A percentile compares a stretch with the other conserved stretches of the same genome.
These are phyloP conservation scores for Tricladium varicosporioides DNA, from an alignment of 2,329 filamentous ascomycete species.

Conservation along the genomic window DNA sequence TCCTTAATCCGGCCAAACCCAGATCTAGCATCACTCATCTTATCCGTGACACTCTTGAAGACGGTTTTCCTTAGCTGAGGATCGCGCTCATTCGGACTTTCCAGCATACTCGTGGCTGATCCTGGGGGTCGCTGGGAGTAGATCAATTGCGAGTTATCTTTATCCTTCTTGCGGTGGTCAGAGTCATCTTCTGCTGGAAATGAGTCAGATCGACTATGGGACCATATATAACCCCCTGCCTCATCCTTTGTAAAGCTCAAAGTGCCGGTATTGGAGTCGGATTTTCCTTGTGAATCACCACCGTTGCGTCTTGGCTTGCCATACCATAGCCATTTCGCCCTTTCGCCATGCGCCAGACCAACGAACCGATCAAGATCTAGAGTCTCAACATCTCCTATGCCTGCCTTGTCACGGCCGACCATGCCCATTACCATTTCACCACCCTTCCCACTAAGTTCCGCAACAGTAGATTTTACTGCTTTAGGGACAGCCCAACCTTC, in stretches of 20 bases:
- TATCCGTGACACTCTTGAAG: slow-evolving; percentile 76
- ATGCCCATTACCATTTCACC: slow-evolving; percentile 96
- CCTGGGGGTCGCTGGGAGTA: slow-evolving; percentile 45
- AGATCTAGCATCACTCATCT: slow-evolving; percentile 76
- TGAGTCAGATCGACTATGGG: slow-evolving; percentile 49
- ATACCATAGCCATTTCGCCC: slow-evolving; percentile 91
- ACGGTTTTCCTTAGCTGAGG: slow-evolving; percentile 59
- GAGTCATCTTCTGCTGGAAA: slow-evolving; percentile 52
- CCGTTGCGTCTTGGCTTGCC: slow-evolving; percentile 75
- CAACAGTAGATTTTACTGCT: slow-evolving; percentile 92
- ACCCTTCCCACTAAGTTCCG: slow-evolving; percentile 88
- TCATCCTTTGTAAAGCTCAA: slow-evolving; percentile 59
- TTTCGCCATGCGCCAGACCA: slow-evolving; percentile 74
- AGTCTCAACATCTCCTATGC: slow-evolving; percentile 90
- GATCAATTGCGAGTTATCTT: slow-evolving; percentile 44
- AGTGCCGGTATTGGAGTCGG: slow-evolving; percentile 44
- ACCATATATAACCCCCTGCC: slow-evolving; percentile 43
- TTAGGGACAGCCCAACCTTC: slow-evolving; percentile 91
- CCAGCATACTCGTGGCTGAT: slow-evolving; percentile 46
- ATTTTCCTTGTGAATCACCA: slow-evolving; percentile 39
- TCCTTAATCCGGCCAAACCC: slow-evolving; percentile 85
- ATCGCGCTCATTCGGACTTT: slow-evolving; percentile 55
- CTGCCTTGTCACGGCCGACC: slow-evolving; percentile 79
- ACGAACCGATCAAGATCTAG: slow-evolving; percentile 83
- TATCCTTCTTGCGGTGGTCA: slow-evolving; percentile 37